Evolutionary conservation across 2,329 filamentous ascomycete genomes (phyloP).

Genomic region (Diaporthe vaccinii): DNA sequence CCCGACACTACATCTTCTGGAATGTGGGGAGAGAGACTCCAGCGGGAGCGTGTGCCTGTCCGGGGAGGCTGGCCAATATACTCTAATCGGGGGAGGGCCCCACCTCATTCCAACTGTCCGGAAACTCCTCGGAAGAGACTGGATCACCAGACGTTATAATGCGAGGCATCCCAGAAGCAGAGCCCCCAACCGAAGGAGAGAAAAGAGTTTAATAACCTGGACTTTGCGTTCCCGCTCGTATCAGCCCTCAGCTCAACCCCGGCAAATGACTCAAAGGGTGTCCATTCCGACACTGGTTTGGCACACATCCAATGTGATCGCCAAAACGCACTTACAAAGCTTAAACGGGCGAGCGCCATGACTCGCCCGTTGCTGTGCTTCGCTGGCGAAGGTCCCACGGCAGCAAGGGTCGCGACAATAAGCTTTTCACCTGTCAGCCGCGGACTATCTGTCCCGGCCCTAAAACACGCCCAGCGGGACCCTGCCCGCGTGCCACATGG

Average conservation of each 20-base stretch:
- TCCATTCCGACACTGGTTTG: neutral
- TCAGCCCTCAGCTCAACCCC: neutral
- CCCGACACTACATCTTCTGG: neutral
- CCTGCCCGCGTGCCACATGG: constrained; percentile 1
- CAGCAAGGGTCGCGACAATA: neutral
- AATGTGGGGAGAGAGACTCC: neutral
- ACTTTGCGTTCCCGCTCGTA: neutral
- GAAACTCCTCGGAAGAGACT: neutral
- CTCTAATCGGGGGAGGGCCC: neutral
- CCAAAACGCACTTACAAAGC: constrained; percentile 9
- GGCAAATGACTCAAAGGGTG: constrained; percentile 19
- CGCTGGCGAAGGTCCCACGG: neutral
- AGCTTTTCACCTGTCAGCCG: neutral
- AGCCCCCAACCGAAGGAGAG: neutral
- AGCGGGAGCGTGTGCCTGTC: neutral
- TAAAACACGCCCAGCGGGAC: constrained; percentile 1
- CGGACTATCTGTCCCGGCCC: constrained; percentile 2
- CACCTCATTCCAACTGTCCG: neutral
- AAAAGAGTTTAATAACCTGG: neutral
- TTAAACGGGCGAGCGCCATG: neutral
- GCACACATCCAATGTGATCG: neutral
- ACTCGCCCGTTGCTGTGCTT: neutral
- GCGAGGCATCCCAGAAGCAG: neutral
- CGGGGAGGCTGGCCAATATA: neutral
- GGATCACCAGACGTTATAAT: neutral